Evolutionary conservation across 2,329 filamentous ascomycete genomes (phyloP).

Genomic region (Penicillium expansum): DNA sequence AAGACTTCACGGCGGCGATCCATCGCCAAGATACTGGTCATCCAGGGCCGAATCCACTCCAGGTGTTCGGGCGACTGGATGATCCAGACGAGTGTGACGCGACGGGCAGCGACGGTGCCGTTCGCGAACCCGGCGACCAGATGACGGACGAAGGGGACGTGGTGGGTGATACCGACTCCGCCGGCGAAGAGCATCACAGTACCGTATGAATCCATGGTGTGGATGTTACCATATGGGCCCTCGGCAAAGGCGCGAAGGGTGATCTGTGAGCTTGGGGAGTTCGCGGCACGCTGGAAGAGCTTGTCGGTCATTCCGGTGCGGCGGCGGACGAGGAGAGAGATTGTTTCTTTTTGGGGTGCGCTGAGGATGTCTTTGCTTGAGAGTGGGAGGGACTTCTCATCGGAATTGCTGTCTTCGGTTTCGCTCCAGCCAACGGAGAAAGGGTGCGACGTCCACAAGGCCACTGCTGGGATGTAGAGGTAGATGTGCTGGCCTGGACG

Average conservation of each 20-base stretch:
- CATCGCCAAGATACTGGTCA: constrained; percentile 73
- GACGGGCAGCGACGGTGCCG: constrained; percentile 74
- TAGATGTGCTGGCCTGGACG: constrained; percentile 72
- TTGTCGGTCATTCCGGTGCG: constrained; percentile 84
- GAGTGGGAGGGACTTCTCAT: constrained; percentile 45
- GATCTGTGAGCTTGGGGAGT: constrained; percentile 54
- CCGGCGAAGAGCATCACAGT: constrained; percentile 88
- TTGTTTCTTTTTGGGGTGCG: constrained; percentile 50
- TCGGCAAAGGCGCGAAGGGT: constrained; percentile 73
- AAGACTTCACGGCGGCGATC: constrained; percentile 78
- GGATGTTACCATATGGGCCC: constrained; percentile 82
- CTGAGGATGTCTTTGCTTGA: constrained; percentile 52
- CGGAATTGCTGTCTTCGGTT: constrained; percentile 48
- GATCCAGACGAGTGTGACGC: constrained; percentile 85
- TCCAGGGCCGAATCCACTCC: constrained; percentile 90
- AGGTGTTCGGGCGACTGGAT: constrained; percentile 85
- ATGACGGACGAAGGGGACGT: constrained; percentile 81
- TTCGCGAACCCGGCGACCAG: constrained; percentile 67
- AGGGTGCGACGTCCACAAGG: constrained; percentile 70
- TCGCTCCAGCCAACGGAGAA: constrained; percentile 77
- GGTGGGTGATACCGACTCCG: constrained; percentile 92
- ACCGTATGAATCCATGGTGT: constrained; percentile 87
- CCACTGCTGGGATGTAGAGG: constrained; percentile 65
- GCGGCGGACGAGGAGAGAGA: constrained; percentile 83
- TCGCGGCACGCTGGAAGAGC: constrained; percentile 68